Evolutionary conservation across 2,329 filamentous ascomycete species (phyloP).

Genomic region (Aspergillus texensis): DNA sequence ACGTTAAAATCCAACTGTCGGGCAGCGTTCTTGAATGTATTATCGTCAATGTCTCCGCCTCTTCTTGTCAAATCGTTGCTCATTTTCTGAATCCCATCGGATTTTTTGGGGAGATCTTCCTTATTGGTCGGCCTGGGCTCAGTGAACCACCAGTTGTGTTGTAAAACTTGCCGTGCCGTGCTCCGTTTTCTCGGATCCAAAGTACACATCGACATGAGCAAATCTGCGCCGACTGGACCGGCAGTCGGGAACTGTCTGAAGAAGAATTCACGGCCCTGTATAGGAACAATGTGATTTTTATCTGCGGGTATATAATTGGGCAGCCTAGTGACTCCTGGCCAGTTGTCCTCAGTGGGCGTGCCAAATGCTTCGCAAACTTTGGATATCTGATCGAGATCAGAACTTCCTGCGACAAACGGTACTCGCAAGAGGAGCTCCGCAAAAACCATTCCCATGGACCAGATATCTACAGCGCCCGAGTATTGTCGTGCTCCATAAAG

Average conservation of each 20-base stretch:
- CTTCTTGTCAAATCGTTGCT: slow-evolving; percentile 79
- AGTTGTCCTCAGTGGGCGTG: slow-evolving; percentile 89
- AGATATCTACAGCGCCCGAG: slow-evolving; percentile 86
- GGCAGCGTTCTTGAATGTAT: slow-evolving; percentile 71
- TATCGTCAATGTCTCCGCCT: slow-evolving; percentile 70
- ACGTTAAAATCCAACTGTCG: slow-evolving; percentile 78
- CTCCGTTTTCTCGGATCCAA: slow-evolving; percentile 86
- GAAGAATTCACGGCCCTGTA: slow-evolving; percentile 71
- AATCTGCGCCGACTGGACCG: slow-evolving; percentile 79
- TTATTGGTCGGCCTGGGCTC: slow-evolving; percentile 83
- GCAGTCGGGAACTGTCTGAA: slow-evolving; percentile 76
- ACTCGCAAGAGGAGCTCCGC: slow-evolving; percentile 83
- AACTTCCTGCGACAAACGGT: slow-evolving; percentile 81
- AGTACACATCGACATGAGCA: slow-evolving; percentile 81
- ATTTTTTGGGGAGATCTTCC: slow-evolving; percentile 77
- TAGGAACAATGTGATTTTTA: slow-evolving; percentile 56
- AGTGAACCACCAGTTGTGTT: slow-evolving; percentile 82
- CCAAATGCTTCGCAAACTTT: slow-evolving; percentile 85
- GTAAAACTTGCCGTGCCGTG: slow-evolving; percentile 74
- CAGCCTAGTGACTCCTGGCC: slow-evolving; percentile 85
- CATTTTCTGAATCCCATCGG: slow-evolving; percentile 72
- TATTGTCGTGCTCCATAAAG: slow-evolving; percentile 90
- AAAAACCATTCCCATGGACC: slow-evolving; percentile 91
- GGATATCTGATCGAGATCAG: slow-evolving; percentile 82
- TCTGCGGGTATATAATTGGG: slow-evolving; percentile 76